phyloP scores from a whole-genome alignment of 73 alveolate genomes.

The Paramecium biaurelia region DNA sequence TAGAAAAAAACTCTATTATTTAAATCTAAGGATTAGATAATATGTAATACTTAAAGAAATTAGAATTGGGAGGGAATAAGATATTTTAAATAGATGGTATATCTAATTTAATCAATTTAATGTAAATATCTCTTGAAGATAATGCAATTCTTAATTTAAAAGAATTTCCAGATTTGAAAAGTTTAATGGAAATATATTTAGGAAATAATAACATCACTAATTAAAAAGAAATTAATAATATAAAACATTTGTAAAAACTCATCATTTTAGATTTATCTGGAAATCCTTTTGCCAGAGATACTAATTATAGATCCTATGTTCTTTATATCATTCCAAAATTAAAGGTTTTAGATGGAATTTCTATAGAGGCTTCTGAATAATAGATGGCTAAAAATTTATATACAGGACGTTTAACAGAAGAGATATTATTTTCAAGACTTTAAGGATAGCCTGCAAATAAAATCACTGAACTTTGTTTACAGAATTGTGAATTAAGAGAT shows the following conservation, averaged over 20 bases:
- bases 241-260: constrained; percentile 74
- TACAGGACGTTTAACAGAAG: constrained; percentile 89
- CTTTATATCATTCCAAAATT: constrained; percentile 78
- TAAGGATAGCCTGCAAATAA: constrained; percentile 67
- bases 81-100: constrained; percentile 68
- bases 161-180: constrained; percentile 81
- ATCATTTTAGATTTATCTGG: constrained; percentile 87
- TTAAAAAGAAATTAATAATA: constrained; percentile 69
- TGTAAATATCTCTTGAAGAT: constrained; percentile 90
- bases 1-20: constrained; percentile 87
- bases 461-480: constrained; percentile 73
- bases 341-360: constrained; percentile 84
- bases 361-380: constrained; percentile 76
- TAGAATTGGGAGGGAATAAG: constrained; percentile 86
- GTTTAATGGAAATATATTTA: constrained; percentile 92
- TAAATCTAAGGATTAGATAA: constrained; percentile 81
- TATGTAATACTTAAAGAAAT: constrained; percentile 73
- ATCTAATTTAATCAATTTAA: constrained; percentile 65
- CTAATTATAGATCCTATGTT: constrained; percentile 74
- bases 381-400: constrained; percentile 79
- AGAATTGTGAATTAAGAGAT: constrained; percentile 78
- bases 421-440: constrained; percentile 75
- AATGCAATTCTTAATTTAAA: constrained; percentile 82
- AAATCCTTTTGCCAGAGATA: constrained; percentile 74
- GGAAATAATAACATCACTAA: constrained; percentile 88